phyloP scores from a whole-genome alignment of 2,329 filamentous ascomycete species.

The Colletotrichum sp. region DNA sequence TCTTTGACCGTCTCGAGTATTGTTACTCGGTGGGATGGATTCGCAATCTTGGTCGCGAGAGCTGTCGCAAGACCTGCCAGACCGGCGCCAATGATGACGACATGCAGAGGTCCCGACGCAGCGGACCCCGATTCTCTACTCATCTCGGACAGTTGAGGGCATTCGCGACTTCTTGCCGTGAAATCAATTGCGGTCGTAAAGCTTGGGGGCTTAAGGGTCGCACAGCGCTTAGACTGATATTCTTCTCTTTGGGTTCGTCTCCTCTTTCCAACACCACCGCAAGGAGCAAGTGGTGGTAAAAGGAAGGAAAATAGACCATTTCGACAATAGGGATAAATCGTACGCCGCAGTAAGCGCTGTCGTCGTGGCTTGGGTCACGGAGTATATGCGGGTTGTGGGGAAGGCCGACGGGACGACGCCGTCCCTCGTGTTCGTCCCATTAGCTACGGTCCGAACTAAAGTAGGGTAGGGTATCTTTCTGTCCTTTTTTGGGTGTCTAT shows the following conservation, averaged over 20 bases:
- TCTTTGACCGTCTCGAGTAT: conserved; percentile 24
- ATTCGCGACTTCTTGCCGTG: background rate
- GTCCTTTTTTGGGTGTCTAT: background rate
- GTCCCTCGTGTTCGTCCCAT: conserved; percentile 16
- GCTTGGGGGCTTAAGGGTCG: background rate
- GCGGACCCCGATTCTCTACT: background rate
- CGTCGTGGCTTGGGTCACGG: background rate
- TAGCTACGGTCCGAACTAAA: background rate
- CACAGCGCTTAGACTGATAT: background rate
- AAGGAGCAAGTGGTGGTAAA: background rate
- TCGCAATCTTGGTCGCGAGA: conserved; percentile 14
- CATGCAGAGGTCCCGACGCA: background rate
- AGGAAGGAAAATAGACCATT: background rate
- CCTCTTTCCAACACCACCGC: background rate
- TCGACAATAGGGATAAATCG: background rate
- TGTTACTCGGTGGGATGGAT: conserved; percentile 20
- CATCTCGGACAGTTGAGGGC: background rate
- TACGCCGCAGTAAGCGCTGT: background rate
- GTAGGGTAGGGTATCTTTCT: conserved; percentile 22
- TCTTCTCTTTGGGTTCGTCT: background rate
- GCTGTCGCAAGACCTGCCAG: conserved; percentile 15
- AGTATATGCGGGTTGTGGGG: conserved; percentile 16
- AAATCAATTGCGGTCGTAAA: background rate
- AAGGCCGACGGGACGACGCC: conserved; percentile 14
- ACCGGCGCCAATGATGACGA: conserved; percentile 18